These are phyloP conservation scores for Xylaria flabelliformis DNA, from an alignment of 495 filamentous ascomycete species.

Conservation along the genomic window DNA sequence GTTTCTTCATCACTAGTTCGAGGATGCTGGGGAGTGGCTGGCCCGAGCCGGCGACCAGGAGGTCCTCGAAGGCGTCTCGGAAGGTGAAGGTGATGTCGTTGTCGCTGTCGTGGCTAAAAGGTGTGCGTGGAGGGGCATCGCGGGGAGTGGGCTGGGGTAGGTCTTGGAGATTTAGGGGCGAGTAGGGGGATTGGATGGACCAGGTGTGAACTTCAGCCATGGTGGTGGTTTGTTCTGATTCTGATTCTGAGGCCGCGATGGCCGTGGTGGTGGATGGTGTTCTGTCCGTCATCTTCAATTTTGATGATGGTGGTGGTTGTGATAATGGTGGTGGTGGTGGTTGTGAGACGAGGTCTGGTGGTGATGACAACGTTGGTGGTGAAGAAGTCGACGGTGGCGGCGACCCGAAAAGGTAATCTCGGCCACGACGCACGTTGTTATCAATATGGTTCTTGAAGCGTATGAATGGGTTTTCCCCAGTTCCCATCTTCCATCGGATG, in stretches of 20 bases:
- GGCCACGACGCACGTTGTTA: conserved; percentile 39
- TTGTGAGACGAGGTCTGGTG: neutral
- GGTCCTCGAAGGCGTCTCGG: conserved; percentile 52
- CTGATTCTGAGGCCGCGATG: neutral
- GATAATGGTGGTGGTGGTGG: neutral
- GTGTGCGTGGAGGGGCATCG: no score
- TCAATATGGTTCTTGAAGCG: conserved; percentile 54
- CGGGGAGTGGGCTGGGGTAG: conserved; percentile 36
- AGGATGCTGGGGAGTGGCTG: conserved; percentile 28
- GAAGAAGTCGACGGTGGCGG: neutral
- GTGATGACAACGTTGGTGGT: neutral
- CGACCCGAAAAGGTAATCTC: conserved; percentile 43
- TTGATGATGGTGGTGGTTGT: neutral
- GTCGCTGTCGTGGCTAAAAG: no score
- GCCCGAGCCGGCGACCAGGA: conserved; percentile 42
- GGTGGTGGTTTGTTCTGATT: conserved; percentile 5
- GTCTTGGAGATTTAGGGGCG: conserved; percentile 43
- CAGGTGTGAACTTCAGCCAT: conserved; percentile 31
- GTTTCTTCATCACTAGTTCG: conserved; percentile 18
- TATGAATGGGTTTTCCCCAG: conserved; percentile 48
- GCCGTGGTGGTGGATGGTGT: neutral
- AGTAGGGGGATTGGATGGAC: conserved; percentile 42
- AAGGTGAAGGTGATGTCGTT: conserved; percentile 41
- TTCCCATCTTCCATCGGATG: conserved; percentile 2
- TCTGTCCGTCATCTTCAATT: neutral